Percentiles rank a stretch among this genome's conserved stretches.
phyloP scores from a whole-genome alignment of 2,329 filamentous ascomycete species.

The Aspergillus bombycis region DNA sequence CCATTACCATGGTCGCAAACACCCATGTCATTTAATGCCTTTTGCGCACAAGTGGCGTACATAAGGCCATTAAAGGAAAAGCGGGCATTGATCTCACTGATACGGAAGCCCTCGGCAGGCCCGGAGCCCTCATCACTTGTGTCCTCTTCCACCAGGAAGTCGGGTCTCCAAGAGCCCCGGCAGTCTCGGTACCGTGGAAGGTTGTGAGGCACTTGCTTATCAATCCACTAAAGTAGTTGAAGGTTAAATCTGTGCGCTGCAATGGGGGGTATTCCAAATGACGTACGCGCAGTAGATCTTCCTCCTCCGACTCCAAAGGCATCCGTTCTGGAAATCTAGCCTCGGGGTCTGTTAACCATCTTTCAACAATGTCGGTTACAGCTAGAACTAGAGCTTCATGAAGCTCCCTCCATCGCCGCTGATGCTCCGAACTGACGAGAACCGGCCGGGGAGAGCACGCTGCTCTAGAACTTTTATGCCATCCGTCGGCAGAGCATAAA shows the following conservation, averaged over 20 bases:
- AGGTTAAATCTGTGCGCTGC: neutral
- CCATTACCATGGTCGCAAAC: conserved; percentile 1
- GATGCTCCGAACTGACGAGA: conserved; percentile 3
- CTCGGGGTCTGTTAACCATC: conserved; percentile 31
- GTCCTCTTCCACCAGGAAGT: conserved; percentile 26
- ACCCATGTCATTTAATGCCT: conserved; percentile 10
- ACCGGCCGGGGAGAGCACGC: conserved; percentile 7
- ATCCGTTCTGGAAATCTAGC: conserved; percentile 30
- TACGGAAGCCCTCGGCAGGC: conserved; percentile 12
- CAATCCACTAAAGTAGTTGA: neutral
- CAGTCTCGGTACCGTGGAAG: neutral
- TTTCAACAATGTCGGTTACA: conserved; percentile 31
- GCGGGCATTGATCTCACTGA: conserved; percentile 33
- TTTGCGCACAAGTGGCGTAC: conserved; percentile 10
- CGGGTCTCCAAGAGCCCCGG: conserved; percentile 32
- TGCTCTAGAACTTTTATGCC: conserved; percentile 2
- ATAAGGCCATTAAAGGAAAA: conserved; percentile 29
- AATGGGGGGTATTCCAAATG: neutral
- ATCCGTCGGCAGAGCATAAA: neutral
- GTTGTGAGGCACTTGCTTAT: neutral
- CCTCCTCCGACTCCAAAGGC: conserved; percentile 32
- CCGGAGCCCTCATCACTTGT: neutral
- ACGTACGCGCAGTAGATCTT: conserved; percentile 18
- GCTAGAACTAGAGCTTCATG: conserved; percentile 26
- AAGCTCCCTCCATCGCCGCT: conserved; percentile 13